These are phyloP conservation scores for Tricholoma hemisulphureum DNA, from an alignment of 768 basidiomycete species.

Conservation along the genomic window DNA sequence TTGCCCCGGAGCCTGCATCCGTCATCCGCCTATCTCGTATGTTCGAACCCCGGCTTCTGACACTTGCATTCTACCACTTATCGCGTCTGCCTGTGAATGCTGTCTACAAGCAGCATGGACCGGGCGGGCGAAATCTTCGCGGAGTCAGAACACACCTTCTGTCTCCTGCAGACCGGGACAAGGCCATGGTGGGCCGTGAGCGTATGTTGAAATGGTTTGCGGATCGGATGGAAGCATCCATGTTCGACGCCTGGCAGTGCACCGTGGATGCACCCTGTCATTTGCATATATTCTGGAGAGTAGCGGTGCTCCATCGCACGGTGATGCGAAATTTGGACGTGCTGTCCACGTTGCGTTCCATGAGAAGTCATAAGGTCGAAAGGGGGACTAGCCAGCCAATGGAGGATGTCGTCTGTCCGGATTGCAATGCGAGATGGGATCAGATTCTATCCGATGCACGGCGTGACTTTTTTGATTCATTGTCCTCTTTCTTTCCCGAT, in stretches of 20 bases:
- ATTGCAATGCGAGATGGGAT: conserved; percentile 25
- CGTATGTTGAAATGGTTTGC: conserved; percentile 23
- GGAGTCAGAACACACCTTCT: conserved; percentile 20
- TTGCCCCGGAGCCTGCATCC: conserved; percentile 23
- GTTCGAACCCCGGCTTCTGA: conserved; percentile 21
- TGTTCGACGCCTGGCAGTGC: conserved; percentile 23
- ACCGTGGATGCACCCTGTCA: conserved; percentile 17
- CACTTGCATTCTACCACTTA: conserved; percentile 21
- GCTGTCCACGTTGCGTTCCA: conserved; percentile 19
- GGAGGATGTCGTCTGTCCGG: conserved; percentile 22
- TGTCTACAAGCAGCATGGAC: conserved; percentile 18
- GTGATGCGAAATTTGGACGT: conserved; percentile 22
- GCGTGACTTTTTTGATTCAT: conserved; percentile 22
- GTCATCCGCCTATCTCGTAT: conserved; percentile 22
- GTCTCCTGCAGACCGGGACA: conserved; percentile 19
- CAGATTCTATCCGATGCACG: conserved; percentile 20
- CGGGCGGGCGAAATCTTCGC: conserved; percentile 17
- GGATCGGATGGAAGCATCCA: conserved; percentile 18
- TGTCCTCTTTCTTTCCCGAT: conserved; percentile 24
- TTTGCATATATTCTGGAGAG: conserved; percentile 22
- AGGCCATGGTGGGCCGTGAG: conserved; percentile 20
- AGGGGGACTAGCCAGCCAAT: conserved; percentile 19
- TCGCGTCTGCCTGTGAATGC: conserved; percentile 21
- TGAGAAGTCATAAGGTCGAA: conserved; percentile 23
- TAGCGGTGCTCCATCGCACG: conserved; percentile 21